Base-by-base conservation (phyloP, 1,139 yeast genomes). In the Saccharomyces uvarum region DNA sequence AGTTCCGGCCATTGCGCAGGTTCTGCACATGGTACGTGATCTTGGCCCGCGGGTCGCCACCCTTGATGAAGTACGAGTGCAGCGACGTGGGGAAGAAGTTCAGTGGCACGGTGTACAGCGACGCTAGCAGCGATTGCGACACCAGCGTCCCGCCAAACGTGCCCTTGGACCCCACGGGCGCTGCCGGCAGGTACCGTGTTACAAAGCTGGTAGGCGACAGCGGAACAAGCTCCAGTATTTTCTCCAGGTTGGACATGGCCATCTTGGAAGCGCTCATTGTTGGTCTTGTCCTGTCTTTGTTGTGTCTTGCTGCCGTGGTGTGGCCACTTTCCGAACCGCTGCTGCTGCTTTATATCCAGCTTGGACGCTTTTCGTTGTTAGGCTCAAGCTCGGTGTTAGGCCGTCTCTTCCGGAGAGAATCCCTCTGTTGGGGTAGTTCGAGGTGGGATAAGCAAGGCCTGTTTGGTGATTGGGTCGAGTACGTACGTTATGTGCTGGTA, bases 91-190 rank as follows among this genome's bases (percentile, higher is more conserved):
- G 83, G 44, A 70, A 69, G 67, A 77, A 80, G 49, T 67, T 61
- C 2, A 62, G 68, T 2, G 74, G 73, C 4, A 72, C 73, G 1
- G 80, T 76, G 50, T 73, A 78, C 44, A 83, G 73, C 1, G 88
- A 86, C 1, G 90, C 91, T 58, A 81, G 70, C 7, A 86, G 70
- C 1, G 91, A 74, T 66, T 87, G 95, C 1, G 89, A 88, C 48
- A 86, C 83, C 54, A 84, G 76, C 46, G 86, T 82, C 2, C 96
- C 96, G 1, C 95, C 96, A 71, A 85, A 87, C 1, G 86, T 82
- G 1, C 91, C 93, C 48, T 88, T 72, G 2, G 88, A 88, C 0
- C 81, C 79, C 2, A 73, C 71, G 2, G 83, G 82, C 6, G 78
- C 73, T 9, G 54, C 55, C 2, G 70, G 67, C 24, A 59, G 53